These are phyloP conservation scores for Hawksworthiomyces lignivorus DNA, from an alignment of 2,329 filamentous ascomycete species.

Conservation along the genomic window DNA sequence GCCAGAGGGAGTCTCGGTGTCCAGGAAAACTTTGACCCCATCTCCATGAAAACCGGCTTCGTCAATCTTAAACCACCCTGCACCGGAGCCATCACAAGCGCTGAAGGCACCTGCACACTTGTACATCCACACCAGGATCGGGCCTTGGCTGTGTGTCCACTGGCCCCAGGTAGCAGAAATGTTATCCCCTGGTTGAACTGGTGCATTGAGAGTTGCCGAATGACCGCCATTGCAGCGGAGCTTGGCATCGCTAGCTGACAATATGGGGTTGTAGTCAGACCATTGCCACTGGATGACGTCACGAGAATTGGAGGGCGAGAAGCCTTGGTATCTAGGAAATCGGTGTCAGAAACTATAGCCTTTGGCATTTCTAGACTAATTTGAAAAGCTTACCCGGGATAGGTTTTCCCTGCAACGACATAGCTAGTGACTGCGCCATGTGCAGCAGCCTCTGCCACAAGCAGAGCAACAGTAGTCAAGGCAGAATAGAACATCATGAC, in stretches of 20 bases:
- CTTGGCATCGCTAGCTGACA: constrained; percentile 37
- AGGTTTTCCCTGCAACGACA: constrained; percentile 20
- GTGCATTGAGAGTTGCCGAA: constrained; percentile 35
- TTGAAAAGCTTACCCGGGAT: constrained; percentile 15
- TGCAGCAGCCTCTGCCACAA: constrained; percentile 19
- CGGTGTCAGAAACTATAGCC: too few relatives aligned
- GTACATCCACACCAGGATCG: constrained; percentile 51
- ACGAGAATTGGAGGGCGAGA: constrained; percentile 39
- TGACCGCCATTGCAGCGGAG: constrained; percentile 50
- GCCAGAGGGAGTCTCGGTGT: constrained; percentile 16
- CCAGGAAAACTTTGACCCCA: constrained; percentile 20
- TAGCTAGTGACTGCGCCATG: constrained; percentile 28
- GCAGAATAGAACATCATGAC: too few relatives aligned
- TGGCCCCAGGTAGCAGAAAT: constrained; percentile 46
- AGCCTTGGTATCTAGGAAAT: constrained; percentile 34
- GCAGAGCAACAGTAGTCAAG: constrained; percentile 24
- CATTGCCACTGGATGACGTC: constrained; percentile 51
- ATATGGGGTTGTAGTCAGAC: constrained; percentile 49
- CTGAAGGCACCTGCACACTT: constrained; percentile 42
- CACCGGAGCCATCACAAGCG: constrained; percentile 42
- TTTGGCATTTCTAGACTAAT: too few relatives aligned
- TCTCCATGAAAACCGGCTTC: constrained; percentile 32
- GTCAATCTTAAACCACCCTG: constrained; percentile 54
- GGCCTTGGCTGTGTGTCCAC: constrained; percentile 52
- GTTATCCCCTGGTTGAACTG: constrained; percentile 37